Conservation (phyloP, 441 rosid species). For the Euphorbia corollata region DNA sequence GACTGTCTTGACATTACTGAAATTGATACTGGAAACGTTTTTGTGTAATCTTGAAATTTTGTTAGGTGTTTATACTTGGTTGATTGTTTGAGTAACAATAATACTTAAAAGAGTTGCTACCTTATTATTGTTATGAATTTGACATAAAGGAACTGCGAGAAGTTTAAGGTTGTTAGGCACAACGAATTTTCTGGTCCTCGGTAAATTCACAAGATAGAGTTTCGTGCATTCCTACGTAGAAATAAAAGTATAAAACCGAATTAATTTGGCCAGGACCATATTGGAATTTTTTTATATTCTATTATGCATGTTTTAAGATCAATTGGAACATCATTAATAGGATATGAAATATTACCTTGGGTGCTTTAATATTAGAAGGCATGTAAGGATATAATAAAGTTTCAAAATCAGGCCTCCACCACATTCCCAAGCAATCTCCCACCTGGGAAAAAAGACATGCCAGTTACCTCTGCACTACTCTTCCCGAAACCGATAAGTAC, state of each 20-base stretch:
- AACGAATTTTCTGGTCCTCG: constrained; percentile 45
- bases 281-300: constrained; percentile 73
- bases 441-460: constrained; percentile 30
- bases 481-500: too few species aligned
- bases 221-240: constrained; percentile 56
- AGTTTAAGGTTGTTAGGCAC: constrained; percentile 68
- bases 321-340: too few species aligned
- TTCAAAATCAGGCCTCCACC: constrained; percentile 87
- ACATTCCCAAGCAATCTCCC: constrained; percentile 74
- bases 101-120: constrained; percentile 30
- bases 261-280: too few species aligned
- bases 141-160: constrained; percentile 76
- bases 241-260: too few species aligned
- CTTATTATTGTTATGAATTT: constrained; percentile 64
- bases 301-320: too few species aligned
- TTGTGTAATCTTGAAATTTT: too few species aligned
- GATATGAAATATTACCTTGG: constrained; percentile 52
- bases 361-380: constrained; percentile 48
- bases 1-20: too few species aligned
- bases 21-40: too few species aligned
- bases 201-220: constrained; percentile 62
- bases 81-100: too few species aligned
- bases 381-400: constrained; percentile 47
- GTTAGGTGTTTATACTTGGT: too few species aligned
- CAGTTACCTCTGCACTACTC: too few species aligned